A percentile compares a stretch with the other conserved stretches of the same genome.
Conservation (phyloP, 1,284 basidiomycete genomes). For the Baeospora myosura region DNA sequence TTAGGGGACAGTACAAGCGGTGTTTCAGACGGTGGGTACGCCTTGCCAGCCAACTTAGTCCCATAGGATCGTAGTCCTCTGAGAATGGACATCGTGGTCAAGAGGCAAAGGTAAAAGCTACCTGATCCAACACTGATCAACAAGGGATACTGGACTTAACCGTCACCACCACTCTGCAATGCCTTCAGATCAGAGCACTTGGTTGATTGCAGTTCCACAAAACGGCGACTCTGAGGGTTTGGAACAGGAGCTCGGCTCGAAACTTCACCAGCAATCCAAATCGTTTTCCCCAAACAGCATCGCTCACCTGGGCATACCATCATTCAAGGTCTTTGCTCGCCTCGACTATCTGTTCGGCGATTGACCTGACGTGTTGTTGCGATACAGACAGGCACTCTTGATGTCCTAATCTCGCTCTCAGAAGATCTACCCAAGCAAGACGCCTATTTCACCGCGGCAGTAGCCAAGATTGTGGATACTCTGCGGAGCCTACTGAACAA, state of each 20-base stretch:
- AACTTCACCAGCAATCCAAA: constrained; percentile 50
- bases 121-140: neutral
- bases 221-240: constrained; percentile 71
- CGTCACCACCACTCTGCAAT: constrained; percentile 31
- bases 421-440: constrained; percentile 94
- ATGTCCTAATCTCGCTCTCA: constrained; percentile 82
- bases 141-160: neutral
- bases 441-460: constrained; percentile 76
- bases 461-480: constrained; percentile 93
- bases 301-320: constrained; percentile 58
- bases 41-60: no score
- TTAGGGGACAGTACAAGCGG: constrained; percentile 49
- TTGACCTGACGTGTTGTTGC: constrained; percentile 5
- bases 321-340: constrained; percentile 60
- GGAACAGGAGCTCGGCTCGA: constrained; percentile 53
- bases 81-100: neutral
- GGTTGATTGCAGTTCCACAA: constrained; percentile 69
- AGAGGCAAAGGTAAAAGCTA: no score
- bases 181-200: constrained; percentile 83
- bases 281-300: constrained; percentile 37
- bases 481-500: constrained; percentile 88
- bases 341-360: constrained; percentile 6
- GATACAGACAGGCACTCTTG: constrained; percentile 97
- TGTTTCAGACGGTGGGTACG: constrained; percentile 22
- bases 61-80: neutral